Evolutionary conservation across 2,329 filamentous ascomycete genomes (phyloP).

Genomic region (Talaromyces sp.): DNA sequence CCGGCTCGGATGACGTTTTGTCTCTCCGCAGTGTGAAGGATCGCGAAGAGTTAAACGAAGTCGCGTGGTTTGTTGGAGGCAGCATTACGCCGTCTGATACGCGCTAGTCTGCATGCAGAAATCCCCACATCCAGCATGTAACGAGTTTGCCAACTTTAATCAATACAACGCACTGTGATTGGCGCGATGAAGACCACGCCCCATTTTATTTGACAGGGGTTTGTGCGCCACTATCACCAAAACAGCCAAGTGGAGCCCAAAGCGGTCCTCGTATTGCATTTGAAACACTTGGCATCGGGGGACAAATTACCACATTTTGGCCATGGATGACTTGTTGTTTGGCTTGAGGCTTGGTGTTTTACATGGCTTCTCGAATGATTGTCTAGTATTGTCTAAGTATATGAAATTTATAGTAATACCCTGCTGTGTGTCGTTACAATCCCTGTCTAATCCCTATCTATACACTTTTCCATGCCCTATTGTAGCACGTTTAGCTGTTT

Average conservation of each 20-base stretch:
- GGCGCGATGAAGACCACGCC: fast-evolving
- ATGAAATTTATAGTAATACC: too few relatives aligned
- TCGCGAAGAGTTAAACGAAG: background rate
- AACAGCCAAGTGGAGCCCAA: background rate
- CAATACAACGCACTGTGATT: background rate
- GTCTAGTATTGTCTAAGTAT: too few relatives aligned
- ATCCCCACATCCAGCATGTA: background rate
- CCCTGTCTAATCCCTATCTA: too few relatives aligned
- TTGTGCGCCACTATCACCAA: background rate
- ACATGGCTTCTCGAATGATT: too few relatives aligned
- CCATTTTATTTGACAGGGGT: background rate
- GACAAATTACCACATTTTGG: too few relatives aligned
- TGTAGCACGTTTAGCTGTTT: too few relatives aligned
- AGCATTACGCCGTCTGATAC: background rate
- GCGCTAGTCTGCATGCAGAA: background rate
- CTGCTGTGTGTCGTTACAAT: too few relatives aligned
- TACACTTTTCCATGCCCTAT: too few relatives aligned
- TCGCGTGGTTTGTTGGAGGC: background rate
- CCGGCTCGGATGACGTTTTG: background rate
- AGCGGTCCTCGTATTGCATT: too few relatives aligned
- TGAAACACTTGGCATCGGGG: too few relatives aligned
- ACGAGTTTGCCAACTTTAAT: background rate
- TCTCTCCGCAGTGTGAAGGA: background rate
- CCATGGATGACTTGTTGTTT: too few relatives aligned
- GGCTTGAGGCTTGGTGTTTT: too few relatives aligned